Evolutionary conservation across 2,329 filamentous ascomycete genomes (phyloP).

Genomic region (Bipolaris gigantea): DNA sequence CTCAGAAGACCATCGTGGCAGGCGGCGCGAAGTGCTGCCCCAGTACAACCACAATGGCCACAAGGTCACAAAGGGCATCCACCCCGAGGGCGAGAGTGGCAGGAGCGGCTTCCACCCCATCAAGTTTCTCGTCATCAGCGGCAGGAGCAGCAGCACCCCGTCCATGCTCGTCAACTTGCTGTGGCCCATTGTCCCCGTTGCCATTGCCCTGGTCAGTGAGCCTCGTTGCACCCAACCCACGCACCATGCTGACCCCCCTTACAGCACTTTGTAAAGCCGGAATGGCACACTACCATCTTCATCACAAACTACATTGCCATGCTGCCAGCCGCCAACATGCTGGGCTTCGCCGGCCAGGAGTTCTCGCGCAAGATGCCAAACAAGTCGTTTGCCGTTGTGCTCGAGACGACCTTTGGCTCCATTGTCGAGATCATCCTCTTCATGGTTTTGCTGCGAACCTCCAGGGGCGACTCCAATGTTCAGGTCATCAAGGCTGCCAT

Average conservation of each 20-base stretch:
- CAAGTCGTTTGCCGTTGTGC: conserved; percentile 67
- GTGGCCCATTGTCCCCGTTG: conserved; percentile 74
- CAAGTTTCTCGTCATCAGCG: conserved; percentile 66
- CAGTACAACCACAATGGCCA: conserved; percentile 51
- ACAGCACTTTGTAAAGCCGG: conserved; percentile 56
- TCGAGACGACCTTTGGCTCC: conserved; percentile 66
- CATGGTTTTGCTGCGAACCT: conserved; percentile 68
- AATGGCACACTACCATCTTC: conserved; percentile 67
- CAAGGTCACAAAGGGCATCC: conserved; percentile 47
- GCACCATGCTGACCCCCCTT: conserved; percentile 5
- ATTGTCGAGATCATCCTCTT: conserved; percentile 83
- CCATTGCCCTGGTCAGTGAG: conserved; percentile 61
- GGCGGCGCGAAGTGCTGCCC: conserved; percentile 30
- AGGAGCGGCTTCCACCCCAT: conserved; percentile 65
- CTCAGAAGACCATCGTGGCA: conserved; percentile 6
- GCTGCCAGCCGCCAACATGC: conserved; percentile 73
- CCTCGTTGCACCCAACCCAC: background rate
- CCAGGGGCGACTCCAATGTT: conserved; percentile 46
- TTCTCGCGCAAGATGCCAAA: conserved; percentile 70
- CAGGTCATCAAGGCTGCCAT: conserved; percentile 83
- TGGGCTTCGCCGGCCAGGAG: conserved; percentile 74
- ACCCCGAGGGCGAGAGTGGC: conserved; percentile 67
- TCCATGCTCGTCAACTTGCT: conserved; percentile 70
- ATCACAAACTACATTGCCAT: conserved; percentile 74
- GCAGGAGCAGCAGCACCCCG: conserved; percentile 63